Evolutionary conservation across 108 stramenopile genomes (phyloP).

Genomic region (Schizochytrium sp.): DNA sequence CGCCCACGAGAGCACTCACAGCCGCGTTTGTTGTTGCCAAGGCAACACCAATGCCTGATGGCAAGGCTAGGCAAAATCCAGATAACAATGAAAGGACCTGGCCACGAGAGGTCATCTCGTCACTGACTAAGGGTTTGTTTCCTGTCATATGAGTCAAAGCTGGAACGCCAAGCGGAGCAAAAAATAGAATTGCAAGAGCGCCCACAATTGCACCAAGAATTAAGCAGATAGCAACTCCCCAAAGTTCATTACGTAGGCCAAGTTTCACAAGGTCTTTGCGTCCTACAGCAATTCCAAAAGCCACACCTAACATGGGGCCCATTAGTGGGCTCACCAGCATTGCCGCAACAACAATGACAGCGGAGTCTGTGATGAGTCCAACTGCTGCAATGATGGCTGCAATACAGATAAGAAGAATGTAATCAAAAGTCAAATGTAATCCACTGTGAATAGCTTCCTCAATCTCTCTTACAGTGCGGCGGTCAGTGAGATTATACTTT

Average conservation of each 20-base stretch:
- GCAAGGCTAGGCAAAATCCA: slow-evolving; percentile 84
- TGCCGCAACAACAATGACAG: slow-evolving; percentile 82
- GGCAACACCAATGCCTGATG: slow-evolving; percentile 88
- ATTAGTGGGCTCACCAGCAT: slow-evolving; percentile 89
- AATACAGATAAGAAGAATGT: slow-evolving; percentile 75
- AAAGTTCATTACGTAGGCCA: slow-evolving; percentile 75
- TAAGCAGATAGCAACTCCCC: slow-evolving; percentile 79
- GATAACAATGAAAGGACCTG: slow-evolving; percentile 68
- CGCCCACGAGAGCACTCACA: slow-evolving; percentile 84
- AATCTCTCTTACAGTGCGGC: slow-evolving; percentile 42
- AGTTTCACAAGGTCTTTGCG: slow-evolving; percentile 77
- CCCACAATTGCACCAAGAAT: slow-evolving; percentile 78
- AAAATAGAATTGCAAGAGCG: slow-evolving; percentile 63
- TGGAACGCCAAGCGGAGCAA: slow-evolving; percentile 77
- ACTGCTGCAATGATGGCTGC: slow-evolving; percentile 84
- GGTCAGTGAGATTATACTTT: slow-evolving; percentile 19
- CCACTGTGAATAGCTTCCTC: slow-evolving; percentile 1
- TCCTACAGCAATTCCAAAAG: slow-evolving; percentile 80
- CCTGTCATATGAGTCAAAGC: slow-evolving; percentile 66
- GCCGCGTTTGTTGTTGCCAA: slow-evolving; percentile 82
- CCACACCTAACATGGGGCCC: slow-evolving; percentile 72
- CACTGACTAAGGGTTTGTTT: neutral
- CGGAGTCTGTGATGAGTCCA: slow-evolving; percentile 81
- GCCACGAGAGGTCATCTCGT: slow-evolving; percentile 78
- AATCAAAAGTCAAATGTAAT: slow-evolving; percentile 71